phyloP scores from a whole-genome alignment of 768 basidiomycete species.

The Pisolithus orientalis region DNA sequence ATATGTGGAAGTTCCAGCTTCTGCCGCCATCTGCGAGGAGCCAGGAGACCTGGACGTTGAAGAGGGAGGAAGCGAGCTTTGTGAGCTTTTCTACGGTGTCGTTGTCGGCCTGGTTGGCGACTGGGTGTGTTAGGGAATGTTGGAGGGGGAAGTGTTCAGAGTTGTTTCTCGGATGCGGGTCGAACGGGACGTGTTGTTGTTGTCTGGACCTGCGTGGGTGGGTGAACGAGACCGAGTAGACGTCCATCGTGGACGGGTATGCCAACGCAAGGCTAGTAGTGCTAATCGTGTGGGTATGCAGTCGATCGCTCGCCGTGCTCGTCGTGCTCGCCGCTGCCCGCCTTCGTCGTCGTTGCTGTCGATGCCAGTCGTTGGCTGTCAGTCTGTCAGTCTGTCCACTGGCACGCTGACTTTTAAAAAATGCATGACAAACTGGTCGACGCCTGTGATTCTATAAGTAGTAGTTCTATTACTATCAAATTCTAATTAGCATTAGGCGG shows the following conservation, averaged over 20 bases:
- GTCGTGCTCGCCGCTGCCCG: background rate
- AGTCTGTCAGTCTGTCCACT: background rate
- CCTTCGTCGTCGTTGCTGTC: background rate
- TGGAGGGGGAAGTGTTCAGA: conserved; percentile 31
- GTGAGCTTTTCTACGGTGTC: conserved; percentile 78
- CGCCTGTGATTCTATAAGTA: too few species aligned
- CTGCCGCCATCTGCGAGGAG: conserved; percentile 58
- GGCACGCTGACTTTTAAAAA: background rate
- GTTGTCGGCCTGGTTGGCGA: conserved; percentile 41
- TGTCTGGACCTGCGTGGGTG: conserved; percentile 79
- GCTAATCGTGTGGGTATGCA: conserved; percentile 1
- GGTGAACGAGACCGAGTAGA: conserved; percentile 92
- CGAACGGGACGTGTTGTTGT: conserved; percentile 53
- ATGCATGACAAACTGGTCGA: background rate
- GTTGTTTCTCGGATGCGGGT: conserved; percentile 33
- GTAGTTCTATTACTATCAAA: too few species aligned
- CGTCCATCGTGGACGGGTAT: conserved; percentile 56
- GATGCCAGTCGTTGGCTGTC: background rate
- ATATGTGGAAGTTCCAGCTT: conserved; percentile 86
- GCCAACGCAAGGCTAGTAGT: conserved; percentile 1
- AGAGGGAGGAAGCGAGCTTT: conserved; percentile 71
- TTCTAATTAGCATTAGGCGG: too few species aligned
- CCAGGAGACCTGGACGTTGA: conserved; percentile 82
- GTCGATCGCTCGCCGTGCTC: background rate
- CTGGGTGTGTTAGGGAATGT: conserved; percentile 30